Evolutionary conservation across 176 grass and related monocot genomes (phyloP), one percentile per base, ranked within the genome.

Genomic region (Rhynchospora tenuis): DNA sequence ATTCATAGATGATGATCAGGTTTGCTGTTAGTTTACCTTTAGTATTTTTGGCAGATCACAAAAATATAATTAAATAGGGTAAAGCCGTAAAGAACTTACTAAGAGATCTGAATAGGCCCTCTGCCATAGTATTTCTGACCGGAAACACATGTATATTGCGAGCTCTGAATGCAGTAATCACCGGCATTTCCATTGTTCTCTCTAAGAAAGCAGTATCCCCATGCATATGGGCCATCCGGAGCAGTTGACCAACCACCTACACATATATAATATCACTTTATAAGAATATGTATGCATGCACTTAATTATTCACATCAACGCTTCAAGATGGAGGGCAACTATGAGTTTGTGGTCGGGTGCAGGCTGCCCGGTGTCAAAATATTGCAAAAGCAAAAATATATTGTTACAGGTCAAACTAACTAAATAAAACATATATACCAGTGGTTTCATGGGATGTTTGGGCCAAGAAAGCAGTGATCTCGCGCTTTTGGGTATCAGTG

Each of bases 401-500:
- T 19, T 31, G 1, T 46, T 70, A 23, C 15, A 64, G 24, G 31
- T n/a, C n/a, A 33, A 50, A 51, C 5, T 46, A 3, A 24, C 2
- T 6, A 48, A 29, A 14, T 56, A 3, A 28, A 26, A 44, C 9
- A 44, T 60, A 63, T 19, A 46, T 58, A 87, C 79, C 64, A 1
- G 89, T 88, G 44, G 87, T 94, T 87, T 89, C 87, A 73, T 94
- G 92, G 28, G 92, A 91, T 7, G 92, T 91, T 65, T 89, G 85
- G 0, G 38, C 89, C 60, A 91, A 78, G 87, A 94, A 94, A 7
- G 92, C 89, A 0, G 85, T 87, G 31, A 94, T 29, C 87, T 91
- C 87, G 1, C 92, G 79, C 74, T 89, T 91, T 44, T 59, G 38
- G 10, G 76, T 81, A 17, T 50, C 62, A 5, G 2, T 5, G 23